Evolutionary conservation across 192 early-diverging fungal genomes (phyloP).

Genomic region (Globomyces pollinis-pini): DNA sequence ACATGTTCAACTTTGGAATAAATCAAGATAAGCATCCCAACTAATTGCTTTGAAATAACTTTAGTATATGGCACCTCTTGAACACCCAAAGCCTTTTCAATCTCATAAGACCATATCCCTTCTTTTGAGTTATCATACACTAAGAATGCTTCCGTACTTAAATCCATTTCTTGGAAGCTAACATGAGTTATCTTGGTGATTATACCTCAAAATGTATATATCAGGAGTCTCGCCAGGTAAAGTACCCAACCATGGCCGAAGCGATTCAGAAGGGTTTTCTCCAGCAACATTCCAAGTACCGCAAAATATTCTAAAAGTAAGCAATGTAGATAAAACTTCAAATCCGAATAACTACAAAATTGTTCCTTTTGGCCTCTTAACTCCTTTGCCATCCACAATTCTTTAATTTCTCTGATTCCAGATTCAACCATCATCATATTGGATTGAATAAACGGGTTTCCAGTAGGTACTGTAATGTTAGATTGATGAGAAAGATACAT

Average conservation of each 20-base stretch:
- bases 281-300: slow-evolving; percentile 11
- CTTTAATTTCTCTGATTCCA: neutral
- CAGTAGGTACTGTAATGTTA: neutral
- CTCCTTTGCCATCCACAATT: neutral
- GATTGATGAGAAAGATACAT: neutral
- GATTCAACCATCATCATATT: neutral
- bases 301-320: slow-evolving; percentile 8
- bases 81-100: slow-evolving; percentile 57
- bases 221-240: neutral
- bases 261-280: neutral
- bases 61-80: slow-evolving; percentile 45
- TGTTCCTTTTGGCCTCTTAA: neutral
- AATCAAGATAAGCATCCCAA: slow-evolving; percentile 82
- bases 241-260: neutral
- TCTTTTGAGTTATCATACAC: slow-evolving; percentile 73
- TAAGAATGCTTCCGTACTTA: slow-evolving; percentile 77
- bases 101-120: slow-evolving; percentile 66
- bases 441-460: slow-evolving; percentile 1
- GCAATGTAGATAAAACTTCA: too few species aligned
- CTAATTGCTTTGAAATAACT: slow-evolving; percentile 66
- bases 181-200: too few species aligned
- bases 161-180: slow-evolving; percentile 90
- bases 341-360: neutral
- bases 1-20: slow-evolving; percentile 53
- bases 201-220: slow-evolving; percentile 33